phyloP scores from a whole-genome alignment of 305 asterid genomes.

The Withania somnifera region DNA sequence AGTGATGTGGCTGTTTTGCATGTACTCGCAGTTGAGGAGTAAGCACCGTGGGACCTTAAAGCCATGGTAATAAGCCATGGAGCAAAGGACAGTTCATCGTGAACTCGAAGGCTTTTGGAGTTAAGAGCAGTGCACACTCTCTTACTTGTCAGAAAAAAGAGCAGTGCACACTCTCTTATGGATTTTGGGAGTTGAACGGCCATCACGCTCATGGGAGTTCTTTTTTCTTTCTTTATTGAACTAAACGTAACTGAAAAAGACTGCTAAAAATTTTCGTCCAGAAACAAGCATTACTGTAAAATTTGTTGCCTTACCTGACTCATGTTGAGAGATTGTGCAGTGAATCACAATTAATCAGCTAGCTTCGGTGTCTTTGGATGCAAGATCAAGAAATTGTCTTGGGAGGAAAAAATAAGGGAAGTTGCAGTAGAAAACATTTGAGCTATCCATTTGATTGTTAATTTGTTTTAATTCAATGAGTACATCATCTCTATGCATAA shows the following conservation, averaged over 20 bases:
- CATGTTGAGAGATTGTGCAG: not conserved
- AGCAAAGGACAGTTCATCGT: not conserved
- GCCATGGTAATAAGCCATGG: not conserved
- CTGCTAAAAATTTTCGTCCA: not conserved
- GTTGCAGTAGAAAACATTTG: not conserved
- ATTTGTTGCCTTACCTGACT: not conserved
- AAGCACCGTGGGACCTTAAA: not conserved
- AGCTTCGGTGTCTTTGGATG: not conserved
- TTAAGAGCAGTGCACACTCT: not conserved
- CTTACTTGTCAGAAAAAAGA: too few relatives aligned
- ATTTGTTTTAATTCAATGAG: not conserved
- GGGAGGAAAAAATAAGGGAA: not conserved
- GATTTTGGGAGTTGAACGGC: not conserved
- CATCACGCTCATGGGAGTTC: not conserved
- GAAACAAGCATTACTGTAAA: not conserved
- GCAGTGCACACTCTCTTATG: too few relatives aligned
- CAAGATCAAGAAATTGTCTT: not conserved
- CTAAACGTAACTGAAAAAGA: not conserved
- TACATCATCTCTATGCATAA: not conserved
- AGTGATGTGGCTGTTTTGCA: not conserved
- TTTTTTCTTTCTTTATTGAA: not conserved
- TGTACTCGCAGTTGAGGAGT: not conserved
- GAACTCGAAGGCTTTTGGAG: not conserved
- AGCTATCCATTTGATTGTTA: not conserved
- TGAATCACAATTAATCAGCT: not conserved